Conservation (phyloP, 306 rosid species). For the Cucurbita argyrosperma region DNA sequence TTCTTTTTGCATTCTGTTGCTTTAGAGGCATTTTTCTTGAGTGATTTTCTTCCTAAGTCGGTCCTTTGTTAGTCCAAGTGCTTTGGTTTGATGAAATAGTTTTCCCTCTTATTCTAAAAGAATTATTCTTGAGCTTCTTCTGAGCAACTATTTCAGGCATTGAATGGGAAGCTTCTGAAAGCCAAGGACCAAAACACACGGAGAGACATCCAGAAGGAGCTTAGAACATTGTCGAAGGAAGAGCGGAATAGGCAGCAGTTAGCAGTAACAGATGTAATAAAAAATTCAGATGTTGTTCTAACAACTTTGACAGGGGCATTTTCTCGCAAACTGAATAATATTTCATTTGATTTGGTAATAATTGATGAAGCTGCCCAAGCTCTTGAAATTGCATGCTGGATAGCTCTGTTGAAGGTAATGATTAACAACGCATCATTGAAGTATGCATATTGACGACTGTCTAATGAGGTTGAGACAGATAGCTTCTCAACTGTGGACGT, state of each 20-base stretch:
- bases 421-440: background rate
- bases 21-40: background rate
- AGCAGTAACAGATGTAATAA: conserved; percentile 83
- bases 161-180: conserved; percentile 88
- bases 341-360: conserved; percentile 86
- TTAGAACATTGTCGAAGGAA: conserved; percentile 75
- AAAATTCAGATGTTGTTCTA: conserved; percentile 73
- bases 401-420: conserved; percentile 78
- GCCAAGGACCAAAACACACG: conserved; percentile 68
- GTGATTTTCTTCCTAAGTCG: background rate
- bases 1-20: background rate
- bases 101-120: background rate
- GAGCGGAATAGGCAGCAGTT: conserved; percentile 95
- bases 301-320: conserved; percentile 83
- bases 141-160: conserved; percentile 37
- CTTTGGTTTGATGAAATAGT: background rate
- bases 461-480: background rate
- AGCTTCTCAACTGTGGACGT: background rate
- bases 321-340: conserved; percentile 55
- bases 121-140: background rate
- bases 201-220: conserved; percentile 92
- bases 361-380: conserved; percentile 99
- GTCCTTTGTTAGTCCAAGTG: background rate
- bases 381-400: conserved; percentile 96
- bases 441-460: background rate